phyloP scores from a whole-genome alignment of 495 filamentous ascomycete species.

The Xylaria telfairii region DNA sequence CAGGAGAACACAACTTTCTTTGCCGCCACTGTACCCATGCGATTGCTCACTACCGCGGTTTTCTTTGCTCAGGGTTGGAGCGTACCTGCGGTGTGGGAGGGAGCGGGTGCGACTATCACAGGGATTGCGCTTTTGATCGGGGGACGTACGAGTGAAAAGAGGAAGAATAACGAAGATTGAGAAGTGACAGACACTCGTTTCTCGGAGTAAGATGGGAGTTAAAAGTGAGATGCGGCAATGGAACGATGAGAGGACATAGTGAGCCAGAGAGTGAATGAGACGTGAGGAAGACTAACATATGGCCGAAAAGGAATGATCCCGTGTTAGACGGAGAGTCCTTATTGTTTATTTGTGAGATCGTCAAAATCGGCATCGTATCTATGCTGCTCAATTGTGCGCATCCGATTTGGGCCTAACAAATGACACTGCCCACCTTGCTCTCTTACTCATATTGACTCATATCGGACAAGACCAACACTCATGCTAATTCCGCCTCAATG shows the following conservation, averaged over 20 bases:
- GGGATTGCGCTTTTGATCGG: constrained; percentile 20
- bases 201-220: not conserved
- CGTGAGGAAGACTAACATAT: not conserved
- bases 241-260: not conserved
- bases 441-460: not conserved
- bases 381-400: not conserved
- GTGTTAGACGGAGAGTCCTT: too few species aligned
- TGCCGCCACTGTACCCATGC: constrained; percentile 29
- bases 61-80: constrained; percentile 27
- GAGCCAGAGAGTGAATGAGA: not conserved
- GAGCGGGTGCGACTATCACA: constrained; percentile 23
- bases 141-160: not conserved
- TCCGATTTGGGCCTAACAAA: not conserved
- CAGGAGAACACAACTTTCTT: constrained; percentile 31
- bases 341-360: not conserved
- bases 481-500: constrained; percentile 27
- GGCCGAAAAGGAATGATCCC: too few species aligned
- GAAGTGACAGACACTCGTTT: not conserved
- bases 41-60: constrained; percentile 28
- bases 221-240: not conserved
- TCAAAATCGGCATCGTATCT: not conserved
- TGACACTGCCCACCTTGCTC: not conserved
- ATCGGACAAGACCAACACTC: not conserved
- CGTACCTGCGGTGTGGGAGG: constrained; percentile 29
- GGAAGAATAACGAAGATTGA: not conserved